Percentiles rank a stretch among this genome's conserved stretches.
Conservation (phyloP, 2,329 filamentous ascomycete species). For the Zymoseptoria pseudotritici region DNA sequence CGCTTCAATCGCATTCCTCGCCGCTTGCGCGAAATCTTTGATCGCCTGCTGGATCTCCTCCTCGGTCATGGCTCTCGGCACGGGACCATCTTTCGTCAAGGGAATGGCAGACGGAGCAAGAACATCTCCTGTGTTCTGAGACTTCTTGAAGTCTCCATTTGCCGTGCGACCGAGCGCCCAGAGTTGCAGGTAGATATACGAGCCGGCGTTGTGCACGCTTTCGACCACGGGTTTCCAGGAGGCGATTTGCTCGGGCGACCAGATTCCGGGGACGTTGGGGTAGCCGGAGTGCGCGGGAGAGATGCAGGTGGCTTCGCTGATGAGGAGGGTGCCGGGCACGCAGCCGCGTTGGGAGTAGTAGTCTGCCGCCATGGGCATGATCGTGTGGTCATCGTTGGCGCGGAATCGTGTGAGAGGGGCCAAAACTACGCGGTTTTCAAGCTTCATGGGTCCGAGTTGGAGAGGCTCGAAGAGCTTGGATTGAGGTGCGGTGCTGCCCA, state of each 20-base stretch:
- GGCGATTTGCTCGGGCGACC: constrained; percentile 33
- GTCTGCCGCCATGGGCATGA: constrained; percentile 5
- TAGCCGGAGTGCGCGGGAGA: constrained; percentile 18
- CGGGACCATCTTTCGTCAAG: constrained; percentile 14
- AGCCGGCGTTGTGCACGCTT: constrained; percentile 44
- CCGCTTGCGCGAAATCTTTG: constrained; percentile 38
- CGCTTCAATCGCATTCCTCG: constrained; percentile 46
- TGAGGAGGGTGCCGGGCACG: constrained; percentile 26
- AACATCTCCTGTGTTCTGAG: constrained; percentile 20
- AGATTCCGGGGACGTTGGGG: constrained; percentile 26
- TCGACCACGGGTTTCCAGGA: constrained; percentile 46
- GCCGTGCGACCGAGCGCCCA: constrained; percentile 45
- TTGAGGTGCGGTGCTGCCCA: constrained; percentile 8
- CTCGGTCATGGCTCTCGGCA: constrained; percentile 30
- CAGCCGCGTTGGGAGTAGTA: constrained; percentile 33
- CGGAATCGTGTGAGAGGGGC: constrained; percentile 48
- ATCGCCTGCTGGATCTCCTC: constrained; percentile 36
- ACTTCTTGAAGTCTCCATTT: constrained; percentile 22
- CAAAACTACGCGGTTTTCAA: constrained; percentile 43
- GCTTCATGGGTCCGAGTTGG: constrained; percentile 33
- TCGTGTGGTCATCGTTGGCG: constrained; percentile 41
- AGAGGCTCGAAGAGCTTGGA: constrained; percentile 33
- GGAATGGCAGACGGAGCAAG: constrained; percentile 26
- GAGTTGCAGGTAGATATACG: constrained; percentile 40
- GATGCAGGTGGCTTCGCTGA: constrained; percentile 30